These are phyloP conservation scores for Rehmannia glutinosa DNA, from an alignment of 257 asterid species.

Conservation along the genomic window DNA sequence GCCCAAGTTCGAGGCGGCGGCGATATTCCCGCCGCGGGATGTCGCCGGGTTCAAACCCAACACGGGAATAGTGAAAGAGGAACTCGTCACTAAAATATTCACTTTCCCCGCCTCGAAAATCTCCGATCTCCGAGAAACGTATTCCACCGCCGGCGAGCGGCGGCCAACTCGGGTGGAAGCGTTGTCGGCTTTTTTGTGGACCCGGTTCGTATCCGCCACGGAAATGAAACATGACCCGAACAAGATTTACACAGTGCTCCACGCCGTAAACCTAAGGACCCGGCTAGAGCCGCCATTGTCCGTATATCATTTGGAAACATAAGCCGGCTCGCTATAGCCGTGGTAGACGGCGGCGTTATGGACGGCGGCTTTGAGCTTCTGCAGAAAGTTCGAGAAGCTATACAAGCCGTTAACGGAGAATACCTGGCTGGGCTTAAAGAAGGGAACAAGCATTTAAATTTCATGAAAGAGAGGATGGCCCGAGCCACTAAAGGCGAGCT, in stretches of 20 bases:
- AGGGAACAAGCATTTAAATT: conserved; percentile 23
- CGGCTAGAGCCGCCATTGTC: conserved; percentile 29
- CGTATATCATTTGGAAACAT: conserved; percentile 34
- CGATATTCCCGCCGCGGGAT: conserved; percentile 38
- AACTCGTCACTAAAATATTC: conserved; percentile 29
- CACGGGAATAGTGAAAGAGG: conserved; percentile 26
- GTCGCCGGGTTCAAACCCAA: conserved; percentile 16
- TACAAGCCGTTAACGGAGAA: conserved; percentile 17
- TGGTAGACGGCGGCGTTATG: background rate
- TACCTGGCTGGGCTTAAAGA: conserved; percentile 20
- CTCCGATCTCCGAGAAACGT: conserved; percentile 25
- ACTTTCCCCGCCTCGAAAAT: conserved; percentile 31
- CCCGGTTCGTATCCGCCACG: conserved; percentile 24
- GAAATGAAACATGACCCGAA: conserved; percentile 18
- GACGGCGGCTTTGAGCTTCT: conserved; percentile 11
- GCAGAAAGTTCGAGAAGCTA: conserved; percentile 26
- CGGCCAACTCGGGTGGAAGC: conserved; percentile 39
- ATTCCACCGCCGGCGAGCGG: conserved; percentile 12
- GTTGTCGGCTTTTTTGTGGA: conserved; percentile 43
- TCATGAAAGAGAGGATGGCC: conserved; percentile 14
- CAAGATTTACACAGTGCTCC: conserved; percentile 26
- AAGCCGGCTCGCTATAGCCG: conserved; percentile 18
- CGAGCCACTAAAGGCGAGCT: conserved; percentile 20
- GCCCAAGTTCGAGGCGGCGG: conserved; percentile 32
- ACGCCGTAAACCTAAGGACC: conserved; percentile 37